These are phyloP conservation scores for Volvariella volvacea DNA, from an alignment of 1,284 basidiomycete genomes.

Conservation along the genomic window DNA sequence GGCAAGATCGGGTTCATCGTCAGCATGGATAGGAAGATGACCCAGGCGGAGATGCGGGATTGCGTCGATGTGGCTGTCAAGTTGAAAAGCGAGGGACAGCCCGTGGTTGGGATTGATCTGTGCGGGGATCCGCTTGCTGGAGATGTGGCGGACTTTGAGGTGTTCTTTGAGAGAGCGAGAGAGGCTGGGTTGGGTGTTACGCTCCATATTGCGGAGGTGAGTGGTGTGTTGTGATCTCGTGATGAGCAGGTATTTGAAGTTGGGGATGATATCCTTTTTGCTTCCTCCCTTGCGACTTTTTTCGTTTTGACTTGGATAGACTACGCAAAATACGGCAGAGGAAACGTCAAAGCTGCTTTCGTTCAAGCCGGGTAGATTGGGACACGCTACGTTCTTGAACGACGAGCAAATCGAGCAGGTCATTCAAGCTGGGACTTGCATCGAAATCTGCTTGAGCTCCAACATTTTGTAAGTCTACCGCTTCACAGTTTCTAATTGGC, in stretches of 20 bases:
- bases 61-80: conserved; percentile 50
- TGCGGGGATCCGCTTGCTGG: conserved; percentile 70
- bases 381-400: conserved; percentile 78
- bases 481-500: not conserved
- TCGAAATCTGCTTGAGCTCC: conserved; percentile 80
- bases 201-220: conserved; percentile 76
- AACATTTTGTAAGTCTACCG: conserved; percentile 57
- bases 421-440: conserved; percentile 49
- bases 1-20: conserved; percentile 56
- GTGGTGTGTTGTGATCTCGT: conserved; percentile 3
- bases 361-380: conserved; percentile 62
- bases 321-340: conserved; percentile 36
- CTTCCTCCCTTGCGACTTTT: not conserved
- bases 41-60: conserved; percentile 38
- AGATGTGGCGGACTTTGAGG: conserved; percentile 45
- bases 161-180: conserved; percentile 49
- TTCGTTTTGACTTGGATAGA: conserved; percentile 35
- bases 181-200: conserved; percentile 60
- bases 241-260: not conserved
- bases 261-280: not conserved
- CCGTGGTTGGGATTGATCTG: conserved; percentile 74
- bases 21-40: conserved; percentile 70
- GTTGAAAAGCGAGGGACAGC: conserved; percentile 48
- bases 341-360: conserved; percentile 65
- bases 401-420: conserved; percentile 54